Percentiles rank a stretch among this genome's conserved stretches.
phyloP scores from a whole-genome alignment of 495 filamentous ascomycete genomes.

The Letharia lupina region DNA sequence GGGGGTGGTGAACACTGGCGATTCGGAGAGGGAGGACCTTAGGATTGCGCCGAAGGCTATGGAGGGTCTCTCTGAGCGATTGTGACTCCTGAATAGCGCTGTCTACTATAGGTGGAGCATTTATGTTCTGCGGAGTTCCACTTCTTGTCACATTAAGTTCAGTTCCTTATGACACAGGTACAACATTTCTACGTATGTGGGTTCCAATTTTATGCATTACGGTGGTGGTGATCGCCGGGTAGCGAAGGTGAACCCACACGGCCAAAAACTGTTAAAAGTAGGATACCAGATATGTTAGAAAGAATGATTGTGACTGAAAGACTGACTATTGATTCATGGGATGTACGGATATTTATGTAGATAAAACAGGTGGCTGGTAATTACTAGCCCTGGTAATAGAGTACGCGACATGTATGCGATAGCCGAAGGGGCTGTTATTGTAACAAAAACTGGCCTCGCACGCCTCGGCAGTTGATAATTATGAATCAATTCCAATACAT shows the following conservation, averaged over 20 bases:
- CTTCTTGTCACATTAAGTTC: too few relatives aligned
- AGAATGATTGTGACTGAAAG: too few relatives aligned
- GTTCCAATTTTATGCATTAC: neutral
- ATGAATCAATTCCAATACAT: neutral
- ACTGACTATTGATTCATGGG: too few relatives aligned
- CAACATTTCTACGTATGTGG: too few relatives aligned
- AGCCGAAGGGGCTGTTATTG: too few relatives aligned
- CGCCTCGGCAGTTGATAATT: neutral
- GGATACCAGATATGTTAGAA: too few relatives aligned
- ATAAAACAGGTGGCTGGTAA: too few relatives aligned
- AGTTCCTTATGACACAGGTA: too few relatives aligned
- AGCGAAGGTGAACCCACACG: neutral
- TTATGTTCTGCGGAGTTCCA: neutral
- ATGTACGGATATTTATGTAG: too few relatives aligned
- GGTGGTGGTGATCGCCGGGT: neutral
- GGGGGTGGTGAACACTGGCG: conserved; percentile 19
- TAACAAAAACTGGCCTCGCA: too few relatives aligned
- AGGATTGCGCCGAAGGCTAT: conserved; percentile 14
- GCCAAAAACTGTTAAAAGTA: neutral
- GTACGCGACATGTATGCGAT: too few relatives aligned
- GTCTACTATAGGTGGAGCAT: neutral
- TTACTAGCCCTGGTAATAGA: too few relatives aligned
- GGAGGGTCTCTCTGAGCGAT: neutral
- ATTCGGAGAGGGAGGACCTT: conserved; percentile 6
- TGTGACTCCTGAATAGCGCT: neutral